phyloP scores from a whole-genome alignment of 352 stramenopile species.

The Phytophthora syringae region DNA sequence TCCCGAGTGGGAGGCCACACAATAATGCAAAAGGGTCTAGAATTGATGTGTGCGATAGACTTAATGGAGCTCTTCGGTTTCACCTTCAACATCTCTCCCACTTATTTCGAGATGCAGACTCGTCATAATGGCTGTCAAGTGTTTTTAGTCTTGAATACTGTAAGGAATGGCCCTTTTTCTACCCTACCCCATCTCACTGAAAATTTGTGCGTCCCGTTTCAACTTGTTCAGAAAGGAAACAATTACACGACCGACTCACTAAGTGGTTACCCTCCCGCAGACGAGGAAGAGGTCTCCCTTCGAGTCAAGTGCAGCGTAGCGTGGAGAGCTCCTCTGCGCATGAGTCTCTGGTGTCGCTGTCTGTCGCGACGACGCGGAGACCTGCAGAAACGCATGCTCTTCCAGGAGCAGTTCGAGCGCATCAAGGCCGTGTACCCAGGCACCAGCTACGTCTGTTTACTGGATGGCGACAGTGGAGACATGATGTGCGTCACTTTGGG shows the following conservation, averaged over 20 bases:
- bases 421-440: slow-evolving; percentile 77
- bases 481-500: slow-evolving; percentile 69
- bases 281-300: slow-evolving; percentile 30
- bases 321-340: slow-evolving; percentile 29
- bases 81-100: slow-evolving; percentile 17
- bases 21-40: slow-evolving; percentile 7
- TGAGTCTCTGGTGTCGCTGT: slow-evolving; percentile 78
- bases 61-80: slow-evolving; percentile 23
- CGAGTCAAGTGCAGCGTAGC: slow-evolving; percentile 34
- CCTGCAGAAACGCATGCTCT: slow-evolving; percentile 54
- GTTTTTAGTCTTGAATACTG: no score
- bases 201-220: slow-evolving; percentile 14
- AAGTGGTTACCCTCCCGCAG: slow-evolving; percentile 26
- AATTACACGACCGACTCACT: slow-evolving; percentile 27
- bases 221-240: slow-evolving; percentile 17
- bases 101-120: neutral
- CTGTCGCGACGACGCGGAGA: slow-evolving; percentile 71
- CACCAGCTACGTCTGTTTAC: slow-evolving; percentile 82
- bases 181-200: no score
- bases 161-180: no score
- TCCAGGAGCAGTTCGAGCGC: slow-evolving; percentile 81
- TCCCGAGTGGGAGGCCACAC: slow-evolving; percentile 47
- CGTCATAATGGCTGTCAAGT: no score
- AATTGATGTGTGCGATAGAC: slow-evolving; percentile 24
- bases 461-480: slow-evolving; percentile 77